A percentile compares a stretch with the other conserved stretches of the same genome.
Evolutionary conservation across 306 rosid genomes (phyloP).

Genomic region (Glycine tomentella): DNA sequence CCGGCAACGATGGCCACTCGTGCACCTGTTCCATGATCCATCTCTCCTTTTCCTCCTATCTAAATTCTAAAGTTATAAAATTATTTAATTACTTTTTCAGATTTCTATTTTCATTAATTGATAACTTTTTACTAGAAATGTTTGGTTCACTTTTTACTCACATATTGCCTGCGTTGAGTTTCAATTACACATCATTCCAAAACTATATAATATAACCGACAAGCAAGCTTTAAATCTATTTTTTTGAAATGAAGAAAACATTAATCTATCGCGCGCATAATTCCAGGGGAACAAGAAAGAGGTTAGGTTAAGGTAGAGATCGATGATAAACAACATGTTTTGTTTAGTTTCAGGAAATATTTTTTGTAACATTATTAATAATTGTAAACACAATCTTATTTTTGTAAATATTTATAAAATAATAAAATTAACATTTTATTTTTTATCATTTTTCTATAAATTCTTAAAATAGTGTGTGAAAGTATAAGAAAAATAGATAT

Average conservation of each 20-base stretch:
- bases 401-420: too few species aligned
- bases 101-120: not conserved
- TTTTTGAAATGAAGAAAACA: not conserved
- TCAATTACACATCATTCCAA: not conserved
- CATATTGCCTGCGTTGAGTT: not conserved
- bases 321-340: not conserved
- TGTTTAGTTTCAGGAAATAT: not conserved
- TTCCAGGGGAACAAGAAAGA: not conserved
- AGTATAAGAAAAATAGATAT: too few species aligned
- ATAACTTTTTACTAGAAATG: not conserved
- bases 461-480: too few species aligned
- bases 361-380: not conserved
- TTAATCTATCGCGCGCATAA: not conserved
- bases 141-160: not conserved
- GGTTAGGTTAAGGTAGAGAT: not conserved
- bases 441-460: too few species aligned
- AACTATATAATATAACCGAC: not conserved
- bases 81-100: not conserved
- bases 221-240: too few species aligned
- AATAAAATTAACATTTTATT: too few species aligned
- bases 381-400: not conserved
- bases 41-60: not conserved
- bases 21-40: conserved; percentile 20
- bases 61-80: not conserved
- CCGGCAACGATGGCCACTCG: not conserved